Conservation (phyloP, 2,329 filamentous ascomycete genomes). For the Aspergillus ustus region DNA sequence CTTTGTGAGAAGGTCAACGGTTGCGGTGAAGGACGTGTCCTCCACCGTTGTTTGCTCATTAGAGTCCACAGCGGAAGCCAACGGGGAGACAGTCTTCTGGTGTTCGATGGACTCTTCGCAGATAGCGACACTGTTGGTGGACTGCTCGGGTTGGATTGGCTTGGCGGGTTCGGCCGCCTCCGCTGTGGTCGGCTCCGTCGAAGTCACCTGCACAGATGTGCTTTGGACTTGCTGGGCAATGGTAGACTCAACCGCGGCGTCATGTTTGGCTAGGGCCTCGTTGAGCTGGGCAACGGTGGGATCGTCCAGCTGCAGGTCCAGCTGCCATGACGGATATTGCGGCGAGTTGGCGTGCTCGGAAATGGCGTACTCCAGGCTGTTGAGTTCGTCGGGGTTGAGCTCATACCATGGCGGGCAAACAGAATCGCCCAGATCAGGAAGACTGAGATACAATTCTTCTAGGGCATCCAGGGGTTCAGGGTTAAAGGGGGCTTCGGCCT, state of each 20-base stretch:
- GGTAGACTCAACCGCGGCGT: slow-evolving; percentile 5
- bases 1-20: slow-evolving; percentile 17
- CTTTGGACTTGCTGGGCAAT: not conserved
- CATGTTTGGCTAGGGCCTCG: slow-evolving; percentile 7
- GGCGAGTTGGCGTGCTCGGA: slow-evolving; percentile 18
- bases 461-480: not conserved
- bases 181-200: slow-evolving; percentile 19
- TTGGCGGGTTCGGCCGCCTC: not conserved
- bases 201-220: slow-evolving; percentile 20
- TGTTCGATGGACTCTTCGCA: slow-evolving; percentile 1
- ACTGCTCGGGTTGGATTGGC: slow-evolving; percentile 7
- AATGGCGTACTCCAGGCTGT: slow-evolving; percentile 19
- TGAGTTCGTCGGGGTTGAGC: slow-evolving; percentile 10
- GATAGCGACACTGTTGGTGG: not conserved
- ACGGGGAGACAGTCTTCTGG: slow-evolving; percentile 6
- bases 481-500: not conserved
- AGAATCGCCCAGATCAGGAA: slow-evolving; percentile 1
- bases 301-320: not conserved
- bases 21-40: slow-evolving; percentile 14
- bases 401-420: not conserved
- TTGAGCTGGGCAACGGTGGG: slow-evolving; percentile 7
- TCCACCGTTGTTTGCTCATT: slow-evolving; percentile 17
- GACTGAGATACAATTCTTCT: not conserved
- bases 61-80: slow-evolving; percentile 18
- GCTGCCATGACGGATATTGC: not conserved